Evolutionary conservation across 2,329 filamentous ascomycete species (phyloP), one percentile per base, ranked within the genome.

Genomic region (Pestalotiopsis sp.): DNA sequence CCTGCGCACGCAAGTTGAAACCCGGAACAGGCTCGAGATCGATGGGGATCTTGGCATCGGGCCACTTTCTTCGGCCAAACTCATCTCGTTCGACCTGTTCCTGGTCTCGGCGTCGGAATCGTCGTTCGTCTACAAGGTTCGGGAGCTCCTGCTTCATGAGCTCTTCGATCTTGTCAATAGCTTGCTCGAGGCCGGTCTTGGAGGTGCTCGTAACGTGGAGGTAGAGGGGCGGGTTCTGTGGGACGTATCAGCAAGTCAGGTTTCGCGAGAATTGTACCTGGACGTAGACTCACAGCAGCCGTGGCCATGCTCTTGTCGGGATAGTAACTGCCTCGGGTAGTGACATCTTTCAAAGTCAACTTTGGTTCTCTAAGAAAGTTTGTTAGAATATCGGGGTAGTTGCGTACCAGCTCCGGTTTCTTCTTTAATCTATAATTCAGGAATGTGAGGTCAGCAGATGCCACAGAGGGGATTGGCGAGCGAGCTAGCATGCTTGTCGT

Each of bases 371-470:
- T 83, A 81, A 81, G 77, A 77, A 73, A 80, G 81, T 76, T 82
- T 82, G 81, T 57, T 11, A 56, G 80, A 77, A 80, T 81, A 82
- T 80, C 81, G 82, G 80, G 84, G 82, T 83, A 85, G 81, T 84
- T 86, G 90, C 95, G 91, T 99, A 99, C 96, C 96, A 88, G 96
- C 95, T 88, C 96, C 96, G 91, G 95, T 98, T 79, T 98, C 94
- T 86, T 98, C 95, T 92, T 97, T 97, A 79, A 99, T 99, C 96
- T 99, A 95, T 31, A 77, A 93, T 92, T 52, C 91, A 96, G 89
- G 90, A 87, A 91, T 84, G 84, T 84, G 87, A 91, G 90, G 95
- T 98, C 90, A 98, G 95, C 94, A 96, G 90, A 90, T 93, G 93
- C 89, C 91, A 93, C 90, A 90, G 90, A 91, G 89, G 87, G 85